These are phyloP conservation scores for Rhodosporidiobolus odoratus DNA, from an alignment of 768 basidiomycete species.

Conservation along the genomic window DNA sequence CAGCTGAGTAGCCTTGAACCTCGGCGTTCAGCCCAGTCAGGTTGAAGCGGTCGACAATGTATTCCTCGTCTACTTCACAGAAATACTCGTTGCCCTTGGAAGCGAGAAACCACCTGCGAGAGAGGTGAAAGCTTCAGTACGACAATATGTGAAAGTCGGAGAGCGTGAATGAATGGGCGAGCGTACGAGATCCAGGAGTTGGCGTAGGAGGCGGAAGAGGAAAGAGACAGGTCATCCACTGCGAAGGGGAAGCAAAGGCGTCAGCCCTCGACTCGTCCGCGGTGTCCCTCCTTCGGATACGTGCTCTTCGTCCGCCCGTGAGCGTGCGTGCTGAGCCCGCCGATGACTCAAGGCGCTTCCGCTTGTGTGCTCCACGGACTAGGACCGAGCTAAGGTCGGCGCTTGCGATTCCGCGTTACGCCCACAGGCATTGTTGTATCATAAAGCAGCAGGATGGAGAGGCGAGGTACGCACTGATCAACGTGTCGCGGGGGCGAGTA, in stretches of 20 bases:
- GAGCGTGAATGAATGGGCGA: not conserved
- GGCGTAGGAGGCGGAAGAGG: slow-evolving; percentile 21
- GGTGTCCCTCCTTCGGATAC: no score
- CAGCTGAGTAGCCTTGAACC: slow-evolving; percentile 87
- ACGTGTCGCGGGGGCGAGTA: no score
- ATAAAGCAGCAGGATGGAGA: no score
- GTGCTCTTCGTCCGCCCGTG: no score
- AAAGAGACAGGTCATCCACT: slow-evolving; percentile 30
- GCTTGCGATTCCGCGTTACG: no score
- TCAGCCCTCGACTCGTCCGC: no score
- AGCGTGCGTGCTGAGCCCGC: no score
- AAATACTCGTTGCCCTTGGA: slow-evolving; percentile 84
- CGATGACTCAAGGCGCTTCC: no score
- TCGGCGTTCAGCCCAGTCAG: slow-evolving; percentile 94
- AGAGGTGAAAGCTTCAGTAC: not conserved
- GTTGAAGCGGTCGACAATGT: slow-evolving; percentile 97
- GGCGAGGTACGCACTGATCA: no score
- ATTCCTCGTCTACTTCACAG: slow-evolving; percentile 98
- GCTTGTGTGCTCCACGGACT: no score
- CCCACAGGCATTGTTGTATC: no score
- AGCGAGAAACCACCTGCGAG: slow-evolving; percentile 37
- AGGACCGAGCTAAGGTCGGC: no score
- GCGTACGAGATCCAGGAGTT: slow-evolving; percentile 30
- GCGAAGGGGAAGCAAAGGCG: not conserved
- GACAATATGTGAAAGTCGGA: not conserved